phyloP scores from a whole-genome alignment of 2,329 filamentous ascomycete genomes.

The Aspergillus luchuensis region DNA sequence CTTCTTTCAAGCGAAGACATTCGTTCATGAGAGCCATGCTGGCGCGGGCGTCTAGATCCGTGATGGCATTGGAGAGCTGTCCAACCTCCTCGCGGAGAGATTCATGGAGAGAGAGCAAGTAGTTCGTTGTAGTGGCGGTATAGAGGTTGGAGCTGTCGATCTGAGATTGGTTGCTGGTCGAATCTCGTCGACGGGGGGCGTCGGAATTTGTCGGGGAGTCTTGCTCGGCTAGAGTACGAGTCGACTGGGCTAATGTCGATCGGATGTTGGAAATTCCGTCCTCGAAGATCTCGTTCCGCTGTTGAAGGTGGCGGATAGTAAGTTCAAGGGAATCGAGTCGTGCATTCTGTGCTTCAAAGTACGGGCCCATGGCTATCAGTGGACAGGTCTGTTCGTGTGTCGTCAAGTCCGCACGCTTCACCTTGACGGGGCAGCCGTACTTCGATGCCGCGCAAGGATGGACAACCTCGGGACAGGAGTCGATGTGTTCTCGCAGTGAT shows the following conservation, averaged over 20 bases:
- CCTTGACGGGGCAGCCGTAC: slow-evolving; percentile 46
- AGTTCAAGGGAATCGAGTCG: slow-evolving; percentile 48
- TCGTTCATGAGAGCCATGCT: slow-evolving; percentile 67
- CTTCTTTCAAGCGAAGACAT: slow-evolving; percentile 62
- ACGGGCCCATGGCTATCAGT: slow-evolving; percentile 51
- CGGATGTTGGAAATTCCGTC: slow-evolving; percentile 48
- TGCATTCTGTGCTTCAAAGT: slow-evolving; percentile 47
- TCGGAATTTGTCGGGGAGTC: slow-evolving; percentile 13
- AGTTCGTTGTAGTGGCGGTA: slow-evolving; percentile 50
- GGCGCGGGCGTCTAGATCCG: slow-evolving; percentile 61
- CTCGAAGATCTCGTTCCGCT: slow-evolving; percentile 52
- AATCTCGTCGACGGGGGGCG: neutral
- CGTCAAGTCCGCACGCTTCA: slow-evolving; percentile 41
- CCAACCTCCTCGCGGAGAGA: slow-evolving; percentile 61
- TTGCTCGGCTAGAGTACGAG: slow-evolving; percentile 21
- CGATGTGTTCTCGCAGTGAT: slow-evolving; percentile 39
- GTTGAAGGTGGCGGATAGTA: slow-evolving; percentile 47
- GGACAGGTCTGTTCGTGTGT: slow-evolving; percentile 54
- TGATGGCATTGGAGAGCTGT: slow-evolving; percentile 56
- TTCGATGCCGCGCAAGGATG: slow-evolving; percentile 42
- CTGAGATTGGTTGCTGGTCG: slow-evolving; percentile 19
- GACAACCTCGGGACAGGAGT: slow-evolving; percentile 40
- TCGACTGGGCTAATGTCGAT: slow-evolving; percentile 38
- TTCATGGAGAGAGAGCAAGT: slow-evolving; percentile 63
- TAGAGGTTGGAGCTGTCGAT: slow-evolving; percentile 29